Conservation (phyloP, 306 rosid genomes). For the Prunus armeniaca region DNA sequence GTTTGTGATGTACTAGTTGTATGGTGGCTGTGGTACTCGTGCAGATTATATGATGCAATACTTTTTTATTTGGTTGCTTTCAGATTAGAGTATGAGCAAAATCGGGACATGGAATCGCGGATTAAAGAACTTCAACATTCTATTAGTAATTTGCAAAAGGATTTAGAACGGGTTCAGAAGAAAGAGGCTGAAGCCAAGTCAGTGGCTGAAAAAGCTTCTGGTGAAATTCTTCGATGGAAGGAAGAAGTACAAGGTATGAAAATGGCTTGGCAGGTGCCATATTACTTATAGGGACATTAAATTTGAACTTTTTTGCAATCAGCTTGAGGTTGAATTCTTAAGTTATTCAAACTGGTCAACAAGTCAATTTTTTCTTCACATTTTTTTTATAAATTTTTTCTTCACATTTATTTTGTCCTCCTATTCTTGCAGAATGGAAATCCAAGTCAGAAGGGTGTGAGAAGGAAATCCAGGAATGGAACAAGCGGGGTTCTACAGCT, state of each 20-base stretch:
- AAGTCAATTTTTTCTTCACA: conserved; percentile 6
- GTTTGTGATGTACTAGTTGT: neutral
- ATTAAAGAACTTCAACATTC: conserved; percentile 71
- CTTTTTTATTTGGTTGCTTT: conserved; percentile 4
- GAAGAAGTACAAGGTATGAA: conserved; percentile 72
- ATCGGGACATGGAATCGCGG: conserved; percentile 76
- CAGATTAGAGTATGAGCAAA: conserved; percentile 96
- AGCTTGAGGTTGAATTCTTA: neutral
- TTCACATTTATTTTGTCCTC: conserved; percentile 3
- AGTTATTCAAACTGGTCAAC: neutral
- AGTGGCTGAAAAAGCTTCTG: conserved; percentile 60
- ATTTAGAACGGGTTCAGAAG: conserved; percentile 61
- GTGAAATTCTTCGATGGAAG: conserved; percentile 55
- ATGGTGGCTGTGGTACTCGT: neutral
- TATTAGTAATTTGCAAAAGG: conserved; percentile 51
- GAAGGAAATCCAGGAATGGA: conserved; percentile 96
- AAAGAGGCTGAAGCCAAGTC: conserved; percentile 72
- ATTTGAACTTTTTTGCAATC: neutral
- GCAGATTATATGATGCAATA: neutral
- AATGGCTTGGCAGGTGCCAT: conserved; percentile 11
- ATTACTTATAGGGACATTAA: conserved; percentile 8
- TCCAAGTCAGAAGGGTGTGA: conserved; percentile 88
- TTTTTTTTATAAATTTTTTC: neutral
- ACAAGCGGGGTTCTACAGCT: conserved; percentile 77
- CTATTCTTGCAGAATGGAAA: conserved; percentile 66